Evolutionary conservation across 2,329 filamentous ascomycete species (phyloP).

Genomic region (Botrytis cinerea): DNA sequence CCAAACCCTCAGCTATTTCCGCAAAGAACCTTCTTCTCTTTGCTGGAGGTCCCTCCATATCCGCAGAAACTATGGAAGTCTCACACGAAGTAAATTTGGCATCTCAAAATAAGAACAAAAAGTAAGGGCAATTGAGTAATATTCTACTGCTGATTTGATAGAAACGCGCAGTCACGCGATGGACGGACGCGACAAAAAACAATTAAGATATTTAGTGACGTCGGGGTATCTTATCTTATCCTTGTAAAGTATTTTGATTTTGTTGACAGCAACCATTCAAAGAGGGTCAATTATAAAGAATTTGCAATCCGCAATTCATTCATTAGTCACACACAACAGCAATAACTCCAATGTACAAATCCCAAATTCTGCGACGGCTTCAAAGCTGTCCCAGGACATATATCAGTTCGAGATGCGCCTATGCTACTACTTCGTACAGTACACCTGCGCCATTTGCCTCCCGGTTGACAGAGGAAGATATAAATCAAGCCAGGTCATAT

Average conservation of each 20-base stretch:
- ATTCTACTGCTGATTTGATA: conserved; percentile 19
- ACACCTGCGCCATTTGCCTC: conserved; percentile 39
- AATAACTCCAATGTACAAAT: conserved; percentile 15
- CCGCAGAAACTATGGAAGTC: conserved; percentile 25
- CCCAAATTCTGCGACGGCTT: conserved; percentile 31
- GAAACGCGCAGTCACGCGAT: conserved; percentile 33
- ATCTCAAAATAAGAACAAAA: neutral
- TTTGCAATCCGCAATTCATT: neutral
- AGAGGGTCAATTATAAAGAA: neutral
- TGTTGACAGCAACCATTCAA: neutral
- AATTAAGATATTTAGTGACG: conserved; percentile 26
- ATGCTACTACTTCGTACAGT: conserved; percentile 41
- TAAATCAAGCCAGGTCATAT: conserved; percentile 40
- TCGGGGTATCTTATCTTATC: conserved; percentile 12
- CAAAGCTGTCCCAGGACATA: conserved; percentile 26
- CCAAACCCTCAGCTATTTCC: conserved; percentile 39
- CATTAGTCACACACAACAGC: neutral
- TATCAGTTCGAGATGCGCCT: conserved; percentile 31
- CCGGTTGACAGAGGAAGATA: conserved; percentile 40
- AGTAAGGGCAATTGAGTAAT: neutral
- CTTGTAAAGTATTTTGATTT: neutral
- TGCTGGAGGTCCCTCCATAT: conserved; percentile 47
- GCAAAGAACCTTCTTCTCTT: conserved; percentile 53
- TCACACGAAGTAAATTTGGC: neutral
- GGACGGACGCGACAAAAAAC: conserved; percentile 26